A percentile compares a stretch with the other conserved stretches of the same genome.
Evolutionary conservation across 23 red algal species (phyloP).

Genomic region (Gracilariopsis chorda): DNA sequence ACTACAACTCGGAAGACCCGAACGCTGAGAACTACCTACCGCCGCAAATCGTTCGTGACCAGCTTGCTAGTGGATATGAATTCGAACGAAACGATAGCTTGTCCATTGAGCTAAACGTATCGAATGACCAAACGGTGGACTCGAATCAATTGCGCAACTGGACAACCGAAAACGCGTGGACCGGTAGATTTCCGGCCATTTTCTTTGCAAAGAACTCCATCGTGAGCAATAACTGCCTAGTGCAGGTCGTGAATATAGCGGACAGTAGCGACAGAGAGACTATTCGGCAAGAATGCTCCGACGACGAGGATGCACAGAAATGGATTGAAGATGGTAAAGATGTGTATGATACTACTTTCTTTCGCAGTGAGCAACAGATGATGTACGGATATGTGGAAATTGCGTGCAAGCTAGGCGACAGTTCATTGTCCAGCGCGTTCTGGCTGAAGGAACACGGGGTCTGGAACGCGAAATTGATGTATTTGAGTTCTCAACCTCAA

Average conservation of each 20-base stretch:
- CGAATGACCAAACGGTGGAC: too few relatives aligned
- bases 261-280: too few relatives aligned
- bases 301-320: too few relatives aligned
- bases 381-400: not conserved
- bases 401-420: not conserved
- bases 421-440: not conserved
- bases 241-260: too few relatives aligned
- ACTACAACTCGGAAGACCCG: too few relatives aligned
- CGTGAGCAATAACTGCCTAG: not conserved
- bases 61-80: too few relatives aligned
- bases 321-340: too few relatives aligned
- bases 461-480: constrained; percentile 10
- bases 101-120: too few relatives aligned
- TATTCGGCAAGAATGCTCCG: too few relatives aligned
- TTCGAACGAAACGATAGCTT: too few relatives aligned
- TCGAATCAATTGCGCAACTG: not conserved
- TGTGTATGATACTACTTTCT: not conserved
- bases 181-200: not conserved
- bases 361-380: not conserved
- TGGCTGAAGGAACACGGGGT: constrained; percentile 14
- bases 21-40: too few relatives aligned
- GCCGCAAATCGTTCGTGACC: too few relatives aligned
- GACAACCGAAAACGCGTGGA: not conserved
- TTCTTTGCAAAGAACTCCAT: not conserved
- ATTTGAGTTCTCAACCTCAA: not conserved